Percentiles rank a stretch among this genome's conserved stretches.
Evolutionary conservation across 1,139 yeast species (phyloP).

Genomic region (Hansenula anomala): DNA sequence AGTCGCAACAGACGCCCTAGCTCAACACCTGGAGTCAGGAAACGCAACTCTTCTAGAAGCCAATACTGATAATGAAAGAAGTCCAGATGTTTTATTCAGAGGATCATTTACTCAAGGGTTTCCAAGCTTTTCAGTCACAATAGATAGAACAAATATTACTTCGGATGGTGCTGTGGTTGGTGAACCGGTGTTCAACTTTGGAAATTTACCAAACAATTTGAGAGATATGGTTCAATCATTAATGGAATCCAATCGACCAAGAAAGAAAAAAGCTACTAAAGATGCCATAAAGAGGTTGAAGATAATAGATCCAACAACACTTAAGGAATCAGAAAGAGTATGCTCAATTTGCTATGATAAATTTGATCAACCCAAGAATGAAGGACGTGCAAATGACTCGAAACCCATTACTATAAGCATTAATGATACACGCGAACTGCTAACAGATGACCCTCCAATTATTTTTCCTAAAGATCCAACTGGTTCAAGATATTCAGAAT

Average conservation of each 20-base stretch:
- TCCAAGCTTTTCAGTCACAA: constrained; percentile 13
- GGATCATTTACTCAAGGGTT: constrained; percentile 11
- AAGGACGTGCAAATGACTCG: too few relatives aligned
- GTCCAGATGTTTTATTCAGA: constrained; percentile 15
- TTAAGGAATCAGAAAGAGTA: constrained; percentile 8
- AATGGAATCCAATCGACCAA: constrained; percentile 2
- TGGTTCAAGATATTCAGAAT: background rate
- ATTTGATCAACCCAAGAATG: constrained; percentile 6
- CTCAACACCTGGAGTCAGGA: background rate
- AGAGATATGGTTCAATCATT: constrained; percentile 11
- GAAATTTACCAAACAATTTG: constrained; percentile 10
- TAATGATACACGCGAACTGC: background rate
- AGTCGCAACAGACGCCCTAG: background rate
- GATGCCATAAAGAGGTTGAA: constrained; percentile 15
- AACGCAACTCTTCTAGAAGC: background rate
- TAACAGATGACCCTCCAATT: background rate
- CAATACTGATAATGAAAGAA: background rate
- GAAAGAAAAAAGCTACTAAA: constrained; percentile 12
- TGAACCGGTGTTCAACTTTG: constrained; percentile 13
- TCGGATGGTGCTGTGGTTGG: constrained; percentile 9
- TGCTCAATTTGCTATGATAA: constrained; percentile 19
- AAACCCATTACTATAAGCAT: too few relatives aligned
- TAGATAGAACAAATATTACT: constrained; percentile 14
- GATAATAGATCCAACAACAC: constrained; percentile 6
- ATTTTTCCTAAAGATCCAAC: background rate